These are phyloP conservation scores for Acephala macrosclerotiorum DNA, from an alignment of 2,329 filamentous ascomycete genomes.

Conservation along the genomic window DNA sequence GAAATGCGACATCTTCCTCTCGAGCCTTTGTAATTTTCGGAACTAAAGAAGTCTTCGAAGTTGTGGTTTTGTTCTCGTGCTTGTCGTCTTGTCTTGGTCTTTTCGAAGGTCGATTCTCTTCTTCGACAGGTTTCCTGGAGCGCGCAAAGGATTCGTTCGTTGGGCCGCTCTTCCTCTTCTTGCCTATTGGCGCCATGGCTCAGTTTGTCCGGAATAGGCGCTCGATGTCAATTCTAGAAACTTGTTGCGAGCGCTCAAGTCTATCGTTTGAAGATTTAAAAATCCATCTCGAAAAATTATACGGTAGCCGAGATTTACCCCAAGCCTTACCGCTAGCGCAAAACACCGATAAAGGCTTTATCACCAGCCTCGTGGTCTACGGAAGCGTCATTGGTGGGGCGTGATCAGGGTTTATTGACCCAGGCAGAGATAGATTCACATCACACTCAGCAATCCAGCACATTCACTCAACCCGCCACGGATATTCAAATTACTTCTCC, in stretches of 20 bases:
- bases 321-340: conserved; percentile 4
- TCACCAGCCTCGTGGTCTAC: background rate
- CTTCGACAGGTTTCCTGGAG: conserved; percentile 36
- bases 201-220: background rate
- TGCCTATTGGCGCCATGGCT: conserved; percentile 44
- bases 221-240: conserved; percentile 5
- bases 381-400: background rate
- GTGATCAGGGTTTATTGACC: background rate
- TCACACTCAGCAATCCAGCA: background rate
- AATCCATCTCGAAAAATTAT: conserved; percentile 21
- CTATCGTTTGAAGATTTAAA: background rate
- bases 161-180: conserved; percentile 43
- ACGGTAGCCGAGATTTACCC: conserved; percentile 7
- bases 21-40: conserved; percentile 55
- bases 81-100: conserved; percentile 39
- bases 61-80: conserved; percentile 28
- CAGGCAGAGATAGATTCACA: conserved; percentile 11
- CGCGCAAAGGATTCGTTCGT: conserved; percentile 45
- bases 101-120: conserved; percentile 41
- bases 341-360: background rate
- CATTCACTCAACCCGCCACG: background rate
- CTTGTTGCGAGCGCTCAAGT: background rate
- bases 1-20: conserved; percentile 90
- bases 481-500: background rate
- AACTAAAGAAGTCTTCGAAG: conserved; percentile 30